These are phyloP conservation scores for Polyplosphaeria fusca DNA, from an alignment of 495 filamentous ascomycete species.

Conservation along the genomic window DNA sequence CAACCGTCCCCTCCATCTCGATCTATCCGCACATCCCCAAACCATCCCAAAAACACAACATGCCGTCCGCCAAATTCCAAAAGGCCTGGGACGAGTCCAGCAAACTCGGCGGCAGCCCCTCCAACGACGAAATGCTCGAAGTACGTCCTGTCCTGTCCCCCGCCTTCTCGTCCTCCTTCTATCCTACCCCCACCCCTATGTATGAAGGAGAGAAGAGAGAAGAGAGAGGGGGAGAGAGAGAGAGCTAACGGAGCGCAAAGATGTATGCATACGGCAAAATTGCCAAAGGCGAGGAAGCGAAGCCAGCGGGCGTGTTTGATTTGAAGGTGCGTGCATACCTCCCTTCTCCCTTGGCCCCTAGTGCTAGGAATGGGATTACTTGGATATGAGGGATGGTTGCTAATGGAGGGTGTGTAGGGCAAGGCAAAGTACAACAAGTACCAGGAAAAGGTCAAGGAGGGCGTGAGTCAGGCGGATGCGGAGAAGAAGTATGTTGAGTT, in stretches of 20 bases:
- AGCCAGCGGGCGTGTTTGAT: constrained; percentile 50
- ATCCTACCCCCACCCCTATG: too few relatives aligned
- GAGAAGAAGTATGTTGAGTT: constrained; percentile 72
- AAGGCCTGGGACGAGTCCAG: constrained; percentile 61
- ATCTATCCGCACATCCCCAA: neutral
- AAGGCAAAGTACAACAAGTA: constrained; percentile 78
- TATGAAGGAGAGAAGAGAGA: too few relatives aligned
- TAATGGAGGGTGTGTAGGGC: constrained; percentile 48
- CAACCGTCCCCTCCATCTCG: too few relatives aligned
- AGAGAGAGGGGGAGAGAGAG: too few relatives aligned
- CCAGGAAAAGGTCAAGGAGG: constrained; percentile 59
- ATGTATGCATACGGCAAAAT: constrained; percentile 60
- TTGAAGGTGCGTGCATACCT: constrained; percentile 46
- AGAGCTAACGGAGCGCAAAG: too few relatives aligned
- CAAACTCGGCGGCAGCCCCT: constrained; percentile 56
- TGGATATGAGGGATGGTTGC: too few relatives aligned
- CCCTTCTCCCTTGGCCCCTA: constrained; percentile 1
- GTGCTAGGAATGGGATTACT: too few relatives aligned
- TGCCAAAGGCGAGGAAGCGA: constrained; percentile 45
- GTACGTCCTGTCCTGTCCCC: constrained; percentile 40
- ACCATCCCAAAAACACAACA: neutral
- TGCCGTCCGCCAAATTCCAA: constrained; percentile 33
- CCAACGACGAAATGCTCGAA: constrained; percentile 55
- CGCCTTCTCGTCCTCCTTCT: neutral
- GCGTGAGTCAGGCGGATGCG: constrained; percentile 57